Evolutionary conservation across 2,329 filamentous ascomycete genomes (phyloP).

Genomic region (Fusarium caatingaense): DNA sequence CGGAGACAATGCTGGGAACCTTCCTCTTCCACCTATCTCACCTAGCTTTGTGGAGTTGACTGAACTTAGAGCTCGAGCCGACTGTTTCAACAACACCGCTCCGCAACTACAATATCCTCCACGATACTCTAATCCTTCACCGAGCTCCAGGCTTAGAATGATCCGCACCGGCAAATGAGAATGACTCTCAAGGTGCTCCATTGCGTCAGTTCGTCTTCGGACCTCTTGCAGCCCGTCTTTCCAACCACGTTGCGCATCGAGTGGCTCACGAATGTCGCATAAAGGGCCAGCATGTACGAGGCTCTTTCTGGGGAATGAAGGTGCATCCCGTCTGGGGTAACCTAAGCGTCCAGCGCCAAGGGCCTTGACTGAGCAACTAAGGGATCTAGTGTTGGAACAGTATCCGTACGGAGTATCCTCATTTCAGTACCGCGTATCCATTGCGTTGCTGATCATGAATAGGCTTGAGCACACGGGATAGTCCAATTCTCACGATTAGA

Average conservation of each 20-base stretch:
- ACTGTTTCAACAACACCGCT: slow-evolving; percentile 22
- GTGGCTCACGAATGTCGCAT: slow-evolving; percentile 38
- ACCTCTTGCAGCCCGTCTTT: slow-evolving; percentile 30
- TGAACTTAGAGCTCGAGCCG: slow-evolving; percentile 12
- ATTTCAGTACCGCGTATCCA: background rate
- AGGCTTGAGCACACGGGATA: background rate
- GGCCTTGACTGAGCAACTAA: slow-evolving; percentile 13
- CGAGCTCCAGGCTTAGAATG: slow-evolving; percentile 29
- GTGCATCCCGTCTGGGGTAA: slow-evolving; percentile 40
- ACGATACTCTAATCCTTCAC: slow-evolving; percentile 24
- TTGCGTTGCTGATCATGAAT: slow-evolving; percentile 6
- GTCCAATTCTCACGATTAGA: background rate
- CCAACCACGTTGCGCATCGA: slow-evolving; percentile 44
- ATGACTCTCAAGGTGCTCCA: background rate
- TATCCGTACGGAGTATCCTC: background rate
- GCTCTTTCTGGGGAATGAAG: slow-evolving; percentile 30
- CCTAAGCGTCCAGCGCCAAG: slow-evolving; percentile 24
- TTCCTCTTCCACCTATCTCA: slow-evolving; percentile 18
- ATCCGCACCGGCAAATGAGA: slow-evolving; percentile 28
- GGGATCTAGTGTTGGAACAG: slow-evolving; percentile 8
- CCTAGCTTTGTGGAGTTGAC: slow-evolving; percentile 13
- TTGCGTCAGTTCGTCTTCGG: slow-evolving; percentile 24
- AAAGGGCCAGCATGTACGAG: slow-evolving; percentile 20
- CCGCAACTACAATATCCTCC: slow-evolving; percentile 20
- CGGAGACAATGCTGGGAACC: slow-evolving; percentile 8